phyloP scores from a whole-genome alignment of 2,329 filamentous ascomycete genomes.

The Beauveria bassiana region DNA sequence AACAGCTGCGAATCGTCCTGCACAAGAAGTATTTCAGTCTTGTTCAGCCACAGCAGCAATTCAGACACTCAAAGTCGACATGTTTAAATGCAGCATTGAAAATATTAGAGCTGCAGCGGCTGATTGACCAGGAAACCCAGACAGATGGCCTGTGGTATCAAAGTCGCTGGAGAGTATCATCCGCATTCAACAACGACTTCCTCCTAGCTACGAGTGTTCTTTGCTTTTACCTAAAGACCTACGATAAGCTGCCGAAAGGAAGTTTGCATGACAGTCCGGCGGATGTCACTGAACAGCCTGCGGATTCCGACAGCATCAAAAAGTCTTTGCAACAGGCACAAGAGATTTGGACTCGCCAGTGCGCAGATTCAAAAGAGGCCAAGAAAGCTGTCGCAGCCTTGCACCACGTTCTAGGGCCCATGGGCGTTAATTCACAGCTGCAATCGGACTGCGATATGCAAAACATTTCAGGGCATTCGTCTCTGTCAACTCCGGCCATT shows the following conservation, averaged over 20 bases:
- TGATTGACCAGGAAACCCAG: no score
- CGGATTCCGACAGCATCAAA: neutral
- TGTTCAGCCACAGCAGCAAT: no score
- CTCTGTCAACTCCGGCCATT: neutral
- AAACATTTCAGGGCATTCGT: neutral
- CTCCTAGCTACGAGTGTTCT: neutral
- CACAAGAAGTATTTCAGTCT: neutral
- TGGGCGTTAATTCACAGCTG: neutral
- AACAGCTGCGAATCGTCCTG: neutral
- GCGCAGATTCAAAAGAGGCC: neutral
- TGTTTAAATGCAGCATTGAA: no score
- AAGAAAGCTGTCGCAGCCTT: neutral
- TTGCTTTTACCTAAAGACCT: neutral
- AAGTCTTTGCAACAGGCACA: neutral
- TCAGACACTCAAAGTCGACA: no score
- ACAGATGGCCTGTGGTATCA: no score
- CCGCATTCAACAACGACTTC: neutral
- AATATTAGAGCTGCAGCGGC: no score
- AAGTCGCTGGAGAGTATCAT: neutral
- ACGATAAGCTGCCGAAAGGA: neutral
- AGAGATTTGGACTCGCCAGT: neutral
- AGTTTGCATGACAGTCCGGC: neutral
- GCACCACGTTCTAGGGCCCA: neutral
- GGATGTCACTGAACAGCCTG: neutral
- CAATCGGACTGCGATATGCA: neutral